phyloP scores from a whole-genome alignment of 768 basidiomycete species.

The Lentinula sp. region DNA sequence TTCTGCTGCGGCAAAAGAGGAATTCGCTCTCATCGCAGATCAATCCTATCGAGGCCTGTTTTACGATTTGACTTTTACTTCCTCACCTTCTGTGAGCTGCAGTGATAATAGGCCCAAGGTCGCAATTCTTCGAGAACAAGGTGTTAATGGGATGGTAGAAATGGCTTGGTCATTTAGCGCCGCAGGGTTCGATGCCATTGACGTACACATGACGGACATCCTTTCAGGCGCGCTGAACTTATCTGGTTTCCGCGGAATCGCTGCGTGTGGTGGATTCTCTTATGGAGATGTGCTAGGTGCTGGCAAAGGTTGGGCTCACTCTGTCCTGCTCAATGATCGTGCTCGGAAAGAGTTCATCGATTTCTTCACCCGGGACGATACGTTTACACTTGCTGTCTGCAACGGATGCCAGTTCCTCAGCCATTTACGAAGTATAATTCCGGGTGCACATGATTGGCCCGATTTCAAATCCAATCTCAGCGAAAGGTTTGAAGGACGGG shows the following conservation, averaged over 20 bases:
- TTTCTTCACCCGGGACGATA: constrained; percentile 79
- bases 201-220: constrained; percentile 98
- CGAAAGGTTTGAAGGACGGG: constrained; percentile 88
- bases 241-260: constrained; percentile 74
- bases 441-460: constrained; percentile 85
- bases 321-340: constrained; percentile 75
- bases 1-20: constrained; percentile 68
- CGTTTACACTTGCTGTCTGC: constrained; percentile 92
- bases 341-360: constrained; percentile 71
- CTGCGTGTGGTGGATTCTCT: constrained; percentile 97
- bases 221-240: constrained; percentile 64
- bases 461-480: constrained; percentile 84
- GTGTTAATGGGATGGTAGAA: constrained; percentile 96
- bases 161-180: constrained; percentile 98
- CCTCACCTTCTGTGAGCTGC: constrained; percentile 24
- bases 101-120: constrained; percentile 67
- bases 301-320: constrained; percentile 97
- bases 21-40: constrained; percentile 72
- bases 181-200: constrained; percentile 92
- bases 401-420: constrained; percentile 98
- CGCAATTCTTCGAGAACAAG: constrained; percentile 95
- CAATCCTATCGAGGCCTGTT: constrained; percentile 53
- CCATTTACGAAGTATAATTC: constrained; percentile 81
- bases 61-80: constrained; percentile 66
- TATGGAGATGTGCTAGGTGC: constrained; percentile 98